phyloP scores from a whole-genome alignment of 2,329 filamentous ascomycete species.

The Alternaria novae-zelandiae region DNA sequence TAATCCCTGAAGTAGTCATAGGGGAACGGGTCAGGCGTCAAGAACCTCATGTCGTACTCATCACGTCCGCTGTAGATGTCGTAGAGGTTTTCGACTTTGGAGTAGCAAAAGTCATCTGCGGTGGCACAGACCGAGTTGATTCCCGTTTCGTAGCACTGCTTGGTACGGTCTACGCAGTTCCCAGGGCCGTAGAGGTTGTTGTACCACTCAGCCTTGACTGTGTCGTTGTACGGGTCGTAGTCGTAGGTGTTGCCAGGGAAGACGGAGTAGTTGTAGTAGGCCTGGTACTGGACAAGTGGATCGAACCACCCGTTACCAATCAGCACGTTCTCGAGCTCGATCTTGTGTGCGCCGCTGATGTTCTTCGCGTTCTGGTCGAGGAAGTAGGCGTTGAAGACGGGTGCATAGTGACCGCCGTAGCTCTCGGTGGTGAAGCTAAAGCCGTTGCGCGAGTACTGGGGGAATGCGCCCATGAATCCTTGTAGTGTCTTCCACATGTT shows the following conservation, averaged over 20 bases:
- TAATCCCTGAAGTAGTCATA: constrained; percentile 63
- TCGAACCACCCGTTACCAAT: constrained; percentile 67
- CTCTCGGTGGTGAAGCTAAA: constrained; percentile 64
- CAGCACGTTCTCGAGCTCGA: constrained; percentile 58
- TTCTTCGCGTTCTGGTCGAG: constrained; percentile 54
- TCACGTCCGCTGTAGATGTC: constrained; percentile 61
- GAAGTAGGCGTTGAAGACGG: constrained; percentile 61
- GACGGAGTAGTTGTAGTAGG: constrained; percentile 65
- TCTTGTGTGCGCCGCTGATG: constrained; percentile 54
- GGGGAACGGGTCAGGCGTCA: constrained; percentile 64
- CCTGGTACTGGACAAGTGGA: constrained; percentile 62
- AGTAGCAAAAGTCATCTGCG: constrained; percentile 63
- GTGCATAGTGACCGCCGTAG: constrained; percentile 66
- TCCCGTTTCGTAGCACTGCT: constrained; percentile 61
- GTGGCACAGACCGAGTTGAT: constrained; percentile 58
- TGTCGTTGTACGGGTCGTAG: constrained; percentile 59
- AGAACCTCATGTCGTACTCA: constrained; percentile 66
- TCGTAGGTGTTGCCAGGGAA: constrained; percentile 65
- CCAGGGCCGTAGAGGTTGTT: constrained; percentile 66
- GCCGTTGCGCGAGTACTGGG: constrained; percentile 51
- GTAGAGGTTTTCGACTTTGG: constrained; percentile 60
- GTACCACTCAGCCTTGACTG: constrained; percentile 59
- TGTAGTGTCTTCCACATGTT: constrained; percentile 68
- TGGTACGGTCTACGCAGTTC: constrained; percentile 65
- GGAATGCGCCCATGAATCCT: constrained; percentile 69